Conservation (phyloP, 2,329 filamentous ascomycete genomes). For the Colletotrichum lentis region DNA sequence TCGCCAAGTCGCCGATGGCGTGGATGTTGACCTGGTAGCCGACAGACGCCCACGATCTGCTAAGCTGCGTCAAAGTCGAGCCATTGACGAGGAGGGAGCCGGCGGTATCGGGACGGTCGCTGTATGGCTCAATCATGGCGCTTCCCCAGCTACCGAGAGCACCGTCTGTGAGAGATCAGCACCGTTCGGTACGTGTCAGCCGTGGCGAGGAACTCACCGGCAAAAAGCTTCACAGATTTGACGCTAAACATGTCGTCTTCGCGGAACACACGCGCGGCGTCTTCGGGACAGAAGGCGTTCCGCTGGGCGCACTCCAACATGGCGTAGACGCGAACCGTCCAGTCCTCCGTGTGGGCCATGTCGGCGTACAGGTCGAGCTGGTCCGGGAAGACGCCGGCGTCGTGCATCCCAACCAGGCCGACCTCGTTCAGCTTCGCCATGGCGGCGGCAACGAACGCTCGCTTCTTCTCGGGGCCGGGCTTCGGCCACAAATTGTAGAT, state of each 20-base stretch:
- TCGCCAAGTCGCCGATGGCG: slow-evolving; percentile 75
- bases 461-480: slow-evolving; percentile 61
- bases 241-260: slow-evolving; percentile 64
- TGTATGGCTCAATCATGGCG: slow-evolving; percentile 75
- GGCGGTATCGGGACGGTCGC: slow-evolving; percentile 66
- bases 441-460: slow-evolving; percentile 64
- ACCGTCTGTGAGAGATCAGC: slow-evolving; percentile 59
- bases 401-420: slow-evolving; percentile 74
- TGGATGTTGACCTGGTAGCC: slow-evolving; percentile 77
- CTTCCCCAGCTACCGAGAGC: slow-evolving; percentile 76
- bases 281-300: slow-evolving; percentile 69
- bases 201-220: slow-evolving; percentile 54
- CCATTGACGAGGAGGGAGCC: slow-evolving; percentile 74
- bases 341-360: slow-evolving; percentile 58
- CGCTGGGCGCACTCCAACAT: slow-evolving; percentile 73
- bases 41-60: slow-evolving; percentile 65
- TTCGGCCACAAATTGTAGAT: slow-evolving; percentile 66
- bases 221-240: slow-evolving; percentile 74
- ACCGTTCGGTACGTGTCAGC: too few species aligned
- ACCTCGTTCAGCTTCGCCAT: slow-evolving; percentile 70
- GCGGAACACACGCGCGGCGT: slow-evolving; percentile 55
- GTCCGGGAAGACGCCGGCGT: slow-evolving; percentile 68
- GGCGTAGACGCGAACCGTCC: slow-evolving; percentile 70
- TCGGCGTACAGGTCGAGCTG: slow-evolving; percentile 64
- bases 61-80: slow-evolving; percentile 62